phyloP scores from a whole-genome alignment of 2,329 filamentous ascomycete species.

The Biscogniauxia mediterranea region DNA sequence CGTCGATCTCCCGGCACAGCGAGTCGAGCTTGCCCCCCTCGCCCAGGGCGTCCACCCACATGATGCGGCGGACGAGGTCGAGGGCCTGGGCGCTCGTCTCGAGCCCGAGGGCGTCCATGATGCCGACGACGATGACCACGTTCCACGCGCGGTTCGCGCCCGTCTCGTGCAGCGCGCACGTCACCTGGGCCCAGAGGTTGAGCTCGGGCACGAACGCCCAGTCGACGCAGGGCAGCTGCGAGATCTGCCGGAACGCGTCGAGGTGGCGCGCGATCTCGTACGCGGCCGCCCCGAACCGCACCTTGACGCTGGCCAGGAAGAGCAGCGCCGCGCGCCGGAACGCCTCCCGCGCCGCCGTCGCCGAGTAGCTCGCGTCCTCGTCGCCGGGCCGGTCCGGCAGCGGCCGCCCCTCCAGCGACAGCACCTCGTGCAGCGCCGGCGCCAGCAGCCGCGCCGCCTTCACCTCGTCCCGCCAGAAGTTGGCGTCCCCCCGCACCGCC shows the following conservation, averaged over 20 bases:
- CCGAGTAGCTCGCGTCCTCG: slow-evolving; percentile 17
- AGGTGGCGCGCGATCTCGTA: slow-evolving; percentile 25
- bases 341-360: slow-evolving; percentile 25
- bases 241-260: slow-evolving; percentile 29
- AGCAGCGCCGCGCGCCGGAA: slow-evolving; percentile 27
- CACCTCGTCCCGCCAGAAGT: slow-evolving; percentile 29
- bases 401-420: slow-evolving; percentile 24
- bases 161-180: slow-evolving; percentile 25
- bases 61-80: slow-evolving; percentile 24
- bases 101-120: slow-evolving; percentile 24
- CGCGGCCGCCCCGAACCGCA: slow-evolving; percentile 20
- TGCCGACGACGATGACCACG: slow-evolving; percentile 23
- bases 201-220: slow-evolving; percentile 30
- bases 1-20: slow-evolving; percentile 25
- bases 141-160: slow-evolving; percentile 23
- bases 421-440: slow-evolving; percentile 26
- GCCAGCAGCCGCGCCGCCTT: slow-evolving; percentile 22
- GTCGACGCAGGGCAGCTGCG: slow-evolving; percentile 23
- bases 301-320: slow-evolving; percentile 26
- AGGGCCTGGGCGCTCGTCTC: slow-evolving; percentile 20
- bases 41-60: slow-evolving; percentile 28
- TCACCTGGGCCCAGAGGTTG: slow-evolving; percentile 29
- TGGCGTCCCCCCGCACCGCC: slow-evolving; percentile 6
- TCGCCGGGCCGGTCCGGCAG: slow-evolving; percentile 23
- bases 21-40: slow-evolving; percentile 19